phyloP scores from a whole-genome alignment of 495 filamentous ascomycete species.

The Xylaria flabelliformis region DNA sequence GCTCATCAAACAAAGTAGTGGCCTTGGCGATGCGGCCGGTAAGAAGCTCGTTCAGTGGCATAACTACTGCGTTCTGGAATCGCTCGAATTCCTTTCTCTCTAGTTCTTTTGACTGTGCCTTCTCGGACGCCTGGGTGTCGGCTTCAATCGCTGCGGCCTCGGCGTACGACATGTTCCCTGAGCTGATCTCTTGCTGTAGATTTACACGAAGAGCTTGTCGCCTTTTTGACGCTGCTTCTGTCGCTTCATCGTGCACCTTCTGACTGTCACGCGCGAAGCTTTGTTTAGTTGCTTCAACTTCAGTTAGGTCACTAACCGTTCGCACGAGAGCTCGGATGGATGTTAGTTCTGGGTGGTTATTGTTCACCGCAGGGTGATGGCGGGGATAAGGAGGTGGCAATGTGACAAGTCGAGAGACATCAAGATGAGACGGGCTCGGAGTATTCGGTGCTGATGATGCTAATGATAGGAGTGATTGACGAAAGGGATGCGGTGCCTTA shows the following conservation, averaged over 20 bases:
- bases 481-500: conserved; percentile 46
- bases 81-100: conserved; percentile 75
- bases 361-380: conserved; percentile 94
- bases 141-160: conserved; percentile 76
- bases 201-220: conserved; percentile 58
- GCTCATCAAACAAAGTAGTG: conserved; percentile 70
- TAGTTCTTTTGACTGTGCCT: conserved; percentile 65
- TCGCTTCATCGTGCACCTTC: conserved; percentile 52
- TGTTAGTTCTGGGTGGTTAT: conserved; percentile 87
- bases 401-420: conserved; percentile 91
- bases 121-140: conserved; percentile 68
- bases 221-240: conserved; percentile 49
- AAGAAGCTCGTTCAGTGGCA: conserved; percentile 77
- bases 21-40: conserved; percentile 66
- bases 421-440: conserved; percentile 63
- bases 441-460: conserved; percentile 47
- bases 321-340: conserved; percentile 78
- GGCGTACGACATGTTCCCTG: conserved; percentile 76
- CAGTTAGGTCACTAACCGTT: conserved; percentile 73
- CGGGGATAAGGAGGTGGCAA: conserved; percentile 91
- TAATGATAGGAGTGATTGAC: conserved; percentile 48
- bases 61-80: conserved; percentile 76
- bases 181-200: conserved; percentile 74
- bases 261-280: conserved; percentile 56
- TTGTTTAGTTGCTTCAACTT: conserved; percentile 71